Base-by-base conservation (phyloP, 2,329 filamentous ascomycete species). In the Aspergillus brasiliensis region DNA sequence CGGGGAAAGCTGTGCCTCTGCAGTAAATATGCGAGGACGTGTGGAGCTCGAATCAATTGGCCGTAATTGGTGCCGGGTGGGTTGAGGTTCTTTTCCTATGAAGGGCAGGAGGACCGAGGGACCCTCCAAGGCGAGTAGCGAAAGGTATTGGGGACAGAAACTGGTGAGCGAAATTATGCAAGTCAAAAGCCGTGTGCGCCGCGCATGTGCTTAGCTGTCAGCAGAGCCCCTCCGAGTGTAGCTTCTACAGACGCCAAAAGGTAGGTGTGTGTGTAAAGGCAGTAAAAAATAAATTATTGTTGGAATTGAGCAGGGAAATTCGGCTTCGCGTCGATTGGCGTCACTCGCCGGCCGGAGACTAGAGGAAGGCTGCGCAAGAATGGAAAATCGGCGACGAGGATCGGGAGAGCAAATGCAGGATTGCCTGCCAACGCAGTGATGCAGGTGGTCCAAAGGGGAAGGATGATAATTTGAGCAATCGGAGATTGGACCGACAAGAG, bases 381-480 rank as follows among this genome's bases (percentile, higher is more conserved):
- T 52, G 60, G 56, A 59, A 56, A 59, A 69, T 68, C 62, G 58
- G 67, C 63, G 69, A 69, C 65, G 62, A 65, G 62, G 64, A 70
- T 66, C 63, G 67, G 61, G 61, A 65, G 61, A 61, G 65, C 69
- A 67, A 67, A 70, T 70, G 72, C 71, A 73, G 62, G 64, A 69
- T 63, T 61, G 65, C 62, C 69, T 73, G 73, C 71, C 72, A 74
- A 63, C 71, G 66, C 69, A 74, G 69, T 69, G 60, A 73, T 74
- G 73, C 73, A 75, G 65, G 67, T 63, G 69, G 66, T 74, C 73
- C 60, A 73, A 75, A 73, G 58, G 47, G 73, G 73, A 70, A 69
- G 61, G 58, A 54, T 51, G 59, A 71, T 63, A 65, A 61, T 60
- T 38, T 55, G 63, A 69, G 60, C 61, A 72, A 69, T 73, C 68